Evolutionary conservation across 768 basidiomycete species (phyloP).

Genomic region (Leccinum subtestaceum): DNA sequence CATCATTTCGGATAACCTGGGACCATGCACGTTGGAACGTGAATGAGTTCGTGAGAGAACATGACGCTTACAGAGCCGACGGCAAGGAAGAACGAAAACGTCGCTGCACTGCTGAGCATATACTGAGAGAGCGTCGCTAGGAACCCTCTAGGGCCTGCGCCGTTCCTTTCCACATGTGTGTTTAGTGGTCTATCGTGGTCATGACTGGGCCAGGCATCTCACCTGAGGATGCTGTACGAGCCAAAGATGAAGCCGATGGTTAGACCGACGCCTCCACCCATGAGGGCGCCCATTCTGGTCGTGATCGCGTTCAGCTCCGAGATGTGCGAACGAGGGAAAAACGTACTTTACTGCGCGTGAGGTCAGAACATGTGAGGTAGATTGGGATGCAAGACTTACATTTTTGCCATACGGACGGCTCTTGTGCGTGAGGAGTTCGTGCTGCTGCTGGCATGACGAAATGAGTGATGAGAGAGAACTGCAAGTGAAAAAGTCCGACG

Average conservation of each 20-base stretch:
- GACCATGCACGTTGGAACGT: slow-evolving; percentile 3
- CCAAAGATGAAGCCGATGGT: slow-evolving; percentile 99
- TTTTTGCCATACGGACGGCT: slow-evolving; percentile 75
- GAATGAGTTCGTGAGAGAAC: not conserved
- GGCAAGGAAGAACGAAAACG: slow-evolving; percentile 95
- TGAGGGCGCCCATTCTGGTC: slow-evolving; percentile 85
- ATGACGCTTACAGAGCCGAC: slow-evolving; percentile 74
- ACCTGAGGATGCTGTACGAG: slow-evolving; percentile 88
- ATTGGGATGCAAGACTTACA: slow-evolving; percentile 40
- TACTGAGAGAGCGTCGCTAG: slow-evolving; percentile 94
- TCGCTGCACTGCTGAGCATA: slow-evolving; percentile 97
- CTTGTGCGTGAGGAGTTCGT: slow-evolving; percentile 40
- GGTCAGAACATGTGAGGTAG: slow-evolving; percentile 11
- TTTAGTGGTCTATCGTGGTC: slow-evolving; percentile 5
- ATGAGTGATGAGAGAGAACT: not conserved
- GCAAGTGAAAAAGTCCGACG: slow-evolving; percentile 5
- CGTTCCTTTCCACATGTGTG: slow-evolving; percentile 51
- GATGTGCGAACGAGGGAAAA: not conserved
- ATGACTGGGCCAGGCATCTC: slow-evolving; percentile 23
- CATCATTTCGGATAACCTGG: slow-evolving; percentile 89
- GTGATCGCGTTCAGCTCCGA: slow-evolving; percentile 6
- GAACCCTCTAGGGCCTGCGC: slow-evolving; percentile 86
- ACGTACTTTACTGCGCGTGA: slow-evolving; percentile 57
- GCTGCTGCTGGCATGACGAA: slow-evolving; percentile 27
- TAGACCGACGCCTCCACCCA: slow-evolving; percentile 91